Conservation (phyloP, 192 early-diverging fungal genomes). For the Coemansia sp. region DNA sequence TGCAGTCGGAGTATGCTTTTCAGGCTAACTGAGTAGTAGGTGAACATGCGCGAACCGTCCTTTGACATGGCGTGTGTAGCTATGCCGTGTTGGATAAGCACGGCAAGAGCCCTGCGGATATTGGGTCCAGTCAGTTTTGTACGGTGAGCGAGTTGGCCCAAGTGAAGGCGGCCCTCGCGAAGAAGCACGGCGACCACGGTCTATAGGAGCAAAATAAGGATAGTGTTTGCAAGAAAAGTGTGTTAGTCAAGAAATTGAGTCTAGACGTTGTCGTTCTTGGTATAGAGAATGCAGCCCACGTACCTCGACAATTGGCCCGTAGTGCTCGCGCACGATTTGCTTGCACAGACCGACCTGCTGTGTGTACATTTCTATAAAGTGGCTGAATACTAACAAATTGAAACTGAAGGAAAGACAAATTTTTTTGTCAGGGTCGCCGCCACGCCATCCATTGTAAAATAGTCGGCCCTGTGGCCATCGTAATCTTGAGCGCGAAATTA, state of each 20-base stretch:
- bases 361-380: constrained; percentile 32
- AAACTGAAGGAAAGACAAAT: neutral
- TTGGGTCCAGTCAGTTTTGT: constrained; percentile 55
- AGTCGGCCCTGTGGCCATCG: neutral
- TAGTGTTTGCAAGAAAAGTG: neutral
- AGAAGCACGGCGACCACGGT: constrained; percentile 32
- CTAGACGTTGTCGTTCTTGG: neutral
- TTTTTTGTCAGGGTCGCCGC: neutral
- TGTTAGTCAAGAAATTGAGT: neutral
- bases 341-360: constrained; percentile 44
- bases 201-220: constrained; percentile 5
- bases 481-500: neutral
- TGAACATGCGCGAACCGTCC: constrained; percentile 62
- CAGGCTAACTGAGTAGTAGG: constrained; percentile 69
- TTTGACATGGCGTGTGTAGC: constrained; percentile 67
- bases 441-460: neutral
- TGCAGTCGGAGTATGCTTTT: constrained; percentile 62
- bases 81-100: constrained; percentile 87
- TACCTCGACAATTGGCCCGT: constrained; percentile 78
- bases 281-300: neutral
- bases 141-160: constrained; percentile 57
- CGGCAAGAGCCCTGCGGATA: constrained; percentile 73
- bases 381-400: neutral
- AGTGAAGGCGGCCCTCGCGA: constrained; percentile 65
- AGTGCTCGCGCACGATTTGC: constrained; percentile 71